phyloP scores from a whole-genome alignment of 441 rosid genomes.

The Kokia cookei region DNA sequence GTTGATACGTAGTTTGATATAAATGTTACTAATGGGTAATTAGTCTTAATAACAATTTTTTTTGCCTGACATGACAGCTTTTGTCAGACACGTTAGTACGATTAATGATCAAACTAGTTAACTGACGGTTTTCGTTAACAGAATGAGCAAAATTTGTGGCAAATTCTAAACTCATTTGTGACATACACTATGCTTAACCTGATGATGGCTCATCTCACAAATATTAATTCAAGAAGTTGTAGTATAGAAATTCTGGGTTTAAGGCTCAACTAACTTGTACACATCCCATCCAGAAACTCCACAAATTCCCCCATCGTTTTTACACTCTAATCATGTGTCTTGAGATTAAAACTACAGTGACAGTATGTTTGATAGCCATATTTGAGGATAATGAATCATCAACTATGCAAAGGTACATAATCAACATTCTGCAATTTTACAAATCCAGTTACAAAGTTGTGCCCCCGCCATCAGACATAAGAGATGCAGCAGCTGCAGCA shows the following conservation, averaged over 20 bases:
- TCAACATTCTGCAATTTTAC: not conserved
- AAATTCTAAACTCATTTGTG: no score
- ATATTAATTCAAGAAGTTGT: not conserved
- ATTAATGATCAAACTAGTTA: no score
- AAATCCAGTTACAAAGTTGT: conserved; percentile 38
- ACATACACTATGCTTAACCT: not conserved
- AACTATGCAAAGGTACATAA: not conserved
- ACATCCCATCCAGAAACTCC: not conserved
- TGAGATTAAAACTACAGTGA: not conserved
- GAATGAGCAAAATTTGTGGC: no score
- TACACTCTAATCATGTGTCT: not conserved
- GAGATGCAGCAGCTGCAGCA: conserved; percentile 94
- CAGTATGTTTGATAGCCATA: not conserved
- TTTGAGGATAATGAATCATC: not conserved
- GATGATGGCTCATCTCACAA: not conserved
- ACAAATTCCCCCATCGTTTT: not conserved
- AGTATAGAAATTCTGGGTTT: not conserved
- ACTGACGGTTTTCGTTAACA: no score
- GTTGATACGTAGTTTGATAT: no score
- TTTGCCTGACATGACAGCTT: no score
- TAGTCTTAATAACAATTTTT: no score
- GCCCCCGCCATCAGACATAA: conserved; percentile 98
- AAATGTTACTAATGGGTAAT: no score
- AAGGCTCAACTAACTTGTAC: not conserved
- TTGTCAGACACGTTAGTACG: no score